Evolutionary conservation across 2,329 filamentous ascomycete genomes (phyloP).

Genomic region (Scytalidium lignicola): DNA sequence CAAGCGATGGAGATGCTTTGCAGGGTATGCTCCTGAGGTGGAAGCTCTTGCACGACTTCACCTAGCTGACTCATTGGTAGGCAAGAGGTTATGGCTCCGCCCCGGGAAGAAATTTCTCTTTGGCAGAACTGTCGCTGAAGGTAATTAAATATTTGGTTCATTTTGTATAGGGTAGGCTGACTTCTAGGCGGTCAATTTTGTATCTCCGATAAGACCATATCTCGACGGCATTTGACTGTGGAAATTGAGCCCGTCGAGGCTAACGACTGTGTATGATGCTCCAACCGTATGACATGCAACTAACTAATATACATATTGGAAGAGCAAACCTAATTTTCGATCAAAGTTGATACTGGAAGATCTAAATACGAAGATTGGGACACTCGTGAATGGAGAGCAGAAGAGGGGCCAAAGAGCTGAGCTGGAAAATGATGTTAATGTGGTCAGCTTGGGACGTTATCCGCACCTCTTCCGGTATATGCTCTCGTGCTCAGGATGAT

Average conservation of each 20-base stretch:
- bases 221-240: conserved; percentile 80
- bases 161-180: conserved; percentile 37
- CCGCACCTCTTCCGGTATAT: conserved; percentile 54
- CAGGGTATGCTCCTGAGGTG: conserved; percentile 31
- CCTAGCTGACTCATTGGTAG: conserved; percentile 32
- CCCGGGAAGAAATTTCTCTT: conserved; percentile 84
- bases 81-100: conserved; percentile 74
- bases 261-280: conserved; percentile 58
- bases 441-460: conserved; percentile 68
- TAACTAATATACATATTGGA: conserved; percentile 13
- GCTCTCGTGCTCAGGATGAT: not conserved
- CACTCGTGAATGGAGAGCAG: conserved; percentile 66
- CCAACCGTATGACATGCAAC: not conserved
- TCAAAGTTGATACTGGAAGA: conserved; percentile 73
- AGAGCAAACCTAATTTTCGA: conserved; percentile 32
- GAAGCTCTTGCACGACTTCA: not conserved
- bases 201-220: conserved; percentile 78
- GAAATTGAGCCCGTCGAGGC: conserved; percentile 60
- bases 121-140: conserved; percentile 67
- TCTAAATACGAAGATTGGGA: conserved; percentile 78
- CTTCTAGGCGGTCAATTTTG: conserved; percentile 56
- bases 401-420: conserved; percentile 57
- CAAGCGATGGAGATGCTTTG: conserved; percentile 50
- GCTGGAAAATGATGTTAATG: conserved; percentile 53
- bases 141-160: conserved; percentile 34